Evolutionary conservation across 106 monocot genomes (phyloP).

Genomic region (Apostasia shenzhenica): DNA sequence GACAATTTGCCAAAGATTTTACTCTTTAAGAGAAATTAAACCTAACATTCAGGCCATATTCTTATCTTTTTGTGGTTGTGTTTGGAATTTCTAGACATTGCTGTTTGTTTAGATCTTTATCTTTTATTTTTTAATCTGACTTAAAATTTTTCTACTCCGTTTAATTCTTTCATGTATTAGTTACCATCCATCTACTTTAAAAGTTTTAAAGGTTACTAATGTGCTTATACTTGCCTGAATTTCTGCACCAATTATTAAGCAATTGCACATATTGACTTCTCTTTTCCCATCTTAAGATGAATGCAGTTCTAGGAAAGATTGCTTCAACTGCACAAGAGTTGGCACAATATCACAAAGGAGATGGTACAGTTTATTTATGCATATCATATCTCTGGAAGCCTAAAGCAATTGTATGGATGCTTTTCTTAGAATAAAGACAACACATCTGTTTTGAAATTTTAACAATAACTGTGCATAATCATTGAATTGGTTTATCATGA

Average conservation of each 20-base stretch:
- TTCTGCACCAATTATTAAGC: too few species aligned
- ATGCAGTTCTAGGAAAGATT: constrained; percentile 91
- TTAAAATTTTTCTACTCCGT: too few species aligned
- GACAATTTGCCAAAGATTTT: too few species aligned
- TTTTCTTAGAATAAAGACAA: not conserved
- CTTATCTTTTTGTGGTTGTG: too few species aligned
- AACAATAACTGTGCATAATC: not conserved
- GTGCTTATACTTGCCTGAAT: too few species aligned
- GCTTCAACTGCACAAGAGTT: constrained; percentile 78
- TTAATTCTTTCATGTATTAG: not conserved
- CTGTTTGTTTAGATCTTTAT: too few species aligned
- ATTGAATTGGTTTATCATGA: constrained; percentile 11
- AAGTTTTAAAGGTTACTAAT: not conserved
- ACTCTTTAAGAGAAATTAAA: too few species aligned
- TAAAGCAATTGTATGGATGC: not conserved
- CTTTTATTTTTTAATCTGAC: too few species aligned
- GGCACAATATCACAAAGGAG: constrained; percentile 83
- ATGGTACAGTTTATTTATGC: constrained; percentile 36
- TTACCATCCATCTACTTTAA: not conserved
- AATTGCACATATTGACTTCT: not conserved
- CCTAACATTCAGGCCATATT: too few species aligned
- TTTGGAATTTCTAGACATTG: too few species aligned
- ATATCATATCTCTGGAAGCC: not conserved
- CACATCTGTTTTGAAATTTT: not conserved
- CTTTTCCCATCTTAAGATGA: constrained; percentile 54